A percentile compares a stretch with the other conserved stretches of the same genome.
Conservation (phyloP, 345 rosid genomes). For the Theobroma cacao region DNA sequence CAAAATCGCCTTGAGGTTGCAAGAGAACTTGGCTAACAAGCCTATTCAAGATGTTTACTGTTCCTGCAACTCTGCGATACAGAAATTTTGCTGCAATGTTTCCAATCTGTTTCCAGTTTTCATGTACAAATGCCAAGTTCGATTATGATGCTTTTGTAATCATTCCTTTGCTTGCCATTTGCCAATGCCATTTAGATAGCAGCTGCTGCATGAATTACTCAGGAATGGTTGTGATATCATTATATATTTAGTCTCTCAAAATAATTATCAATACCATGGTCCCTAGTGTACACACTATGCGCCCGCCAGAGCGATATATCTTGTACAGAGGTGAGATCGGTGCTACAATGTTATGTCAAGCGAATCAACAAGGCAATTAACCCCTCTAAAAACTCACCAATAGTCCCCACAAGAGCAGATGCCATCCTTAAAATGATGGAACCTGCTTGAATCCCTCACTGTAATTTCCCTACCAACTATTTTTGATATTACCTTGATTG, state of each 20-base stretch:
- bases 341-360: neutral
- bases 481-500: slow-evolving; percentile 81
- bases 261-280: neutral
- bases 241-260: neutral
- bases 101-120: neutral
- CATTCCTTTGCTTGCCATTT: neutral
- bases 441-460: slow-evolving; percentile 84
- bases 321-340: neutral
- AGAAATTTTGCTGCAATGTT: neutral
- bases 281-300: too few species aligned
- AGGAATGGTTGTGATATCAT: neutral
- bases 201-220: neutral
- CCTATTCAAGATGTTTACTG: neutral
- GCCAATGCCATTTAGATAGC: neutral
- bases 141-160: neutral
- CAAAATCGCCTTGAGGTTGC: neutral
- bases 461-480: slow-evolving; percentile 72
- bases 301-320: too few species aligned
- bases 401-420: slow-evolving; percentile 76
- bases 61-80: neutral
- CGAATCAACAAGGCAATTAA: neutral
- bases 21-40: neutral
- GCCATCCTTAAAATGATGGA: slow-evolving; percentile 80
- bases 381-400: slow-evolving; percentile 43
- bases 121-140: neutral